phyloP scores from a whole-genome alignment of 768 basidiomycete genomes.

The Hericium coralloides region DNA sequence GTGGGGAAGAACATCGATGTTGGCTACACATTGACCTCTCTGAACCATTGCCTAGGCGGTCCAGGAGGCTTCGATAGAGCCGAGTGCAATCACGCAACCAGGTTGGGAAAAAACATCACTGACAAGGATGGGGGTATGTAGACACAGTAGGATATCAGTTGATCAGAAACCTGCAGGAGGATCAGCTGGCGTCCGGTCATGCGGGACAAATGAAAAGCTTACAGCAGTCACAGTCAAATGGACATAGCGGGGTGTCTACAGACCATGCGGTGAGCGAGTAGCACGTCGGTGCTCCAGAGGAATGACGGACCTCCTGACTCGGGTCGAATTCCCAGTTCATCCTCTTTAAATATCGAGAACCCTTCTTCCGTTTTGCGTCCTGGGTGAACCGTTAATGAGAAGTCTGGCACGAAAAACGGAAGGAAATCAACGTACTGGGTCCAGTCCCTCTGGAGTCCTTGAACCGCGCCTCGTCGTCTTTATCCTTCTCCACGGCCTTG shows the following conservation, averaged over 20 bases:
- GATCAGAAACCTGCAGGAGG: constrained; percentile 13
- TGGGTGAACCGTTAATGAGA: constrained; percentile 20
- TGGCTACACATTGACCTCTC: constrained; percentile 24
- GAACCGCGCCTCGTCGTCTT: constrained; percentile 41
- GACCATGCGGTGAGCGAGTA: neutral
- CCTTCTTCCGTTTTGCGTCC: constrained; percentile 78
- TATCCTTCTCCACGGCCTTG: constrained; percentile 15
- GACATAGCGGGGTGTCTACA: constrained; percentile 74
- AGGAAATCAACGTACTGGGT: constrained; percentile 43
- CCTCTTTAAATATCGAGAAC: constrained; percentile 71
- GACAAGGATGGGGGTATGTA: neutral
- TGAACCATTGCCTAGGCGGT: constrained; percentile 14
- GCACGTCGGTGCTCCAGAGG: too few species aligned
- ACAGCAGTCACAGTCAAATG: constrained; percentile 89
- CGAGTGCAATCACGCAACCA: constrained; percentile 2
- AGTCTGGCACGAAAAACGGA: neutral
- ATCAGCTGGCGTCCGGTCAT: neutral
- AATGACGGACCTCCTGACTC: constrained; percentile 59
- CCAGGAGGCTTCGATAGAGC: constrained; percentile 25
- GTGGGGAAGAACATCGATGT: neutral
- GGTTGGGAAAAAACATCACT: too few species aligned
- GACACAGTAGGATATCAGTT: neutral
- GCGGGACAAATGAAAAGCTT: constrained; percentile 22
- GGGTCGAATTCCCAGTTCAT: constrained; percentile 63
- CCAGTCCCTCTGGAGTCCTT: constrained; percentile 67